A percentile compares a stretch with the other conserved stretches of the same genome.
phyloP scores from a whole-genome alignment of 192 early-diverging fungal species.

The Backusella psychrophila region DNA sequence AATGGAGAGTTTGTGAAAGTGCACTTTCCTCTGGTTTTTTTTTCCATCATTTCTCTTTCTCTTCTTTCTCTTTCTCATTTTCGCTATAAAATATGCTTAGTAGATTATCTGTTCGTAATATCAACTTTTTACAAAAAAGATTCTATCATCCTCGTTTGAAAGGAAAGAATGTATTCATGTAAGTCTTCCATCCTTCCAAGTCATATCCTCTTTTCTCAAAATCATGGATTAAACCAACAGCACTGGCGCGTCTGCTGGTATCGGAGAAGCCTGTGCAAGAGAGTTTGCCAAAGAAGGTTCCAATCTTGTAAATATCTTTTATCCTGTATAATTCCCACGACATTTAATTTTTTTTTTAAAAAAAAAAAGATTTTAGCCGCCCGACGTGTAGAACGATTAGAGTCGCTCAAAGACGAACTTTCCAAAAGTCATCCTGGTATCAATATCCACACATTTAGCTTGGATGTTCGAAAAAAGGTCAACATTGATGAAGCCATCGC shows the following conservation, averaged over 20 bases:
- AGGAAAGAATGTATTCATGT: conserved; percentile 14
- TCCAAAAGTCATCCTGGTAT: conserved; percentile 43
- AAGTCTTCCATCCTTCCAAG: background rate
- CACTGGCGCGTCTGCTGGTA: conserved; percentile 73
- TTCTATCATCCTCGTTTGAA: conserved; percentile 1
- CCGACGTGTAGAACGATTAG: conserved; percentile 63
- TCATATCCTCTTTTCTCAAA: background rate
- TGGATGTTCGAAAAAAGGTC: conserved; percentile 69
- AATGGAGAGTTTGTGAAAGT: no score
- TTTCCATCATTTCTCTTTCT: background rate
- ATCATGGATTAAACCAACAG: conserved; percentile 16
- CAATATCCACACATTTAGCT: conserved; percentile 55
- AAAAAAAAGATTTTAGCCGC: conserved; percentile 50
- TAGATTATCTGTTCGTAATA: conserved; percentile 1
- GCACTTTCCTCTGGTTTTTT: no score
- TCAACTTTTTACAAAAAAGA: conserved; percentile 1
- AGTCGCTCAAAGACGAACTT: conserved; percentile 52
- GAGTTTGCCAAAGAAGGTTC: conserved; percentile 64
- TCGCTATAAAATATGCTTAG: background rate
- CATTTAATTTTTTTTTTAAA: background rate
- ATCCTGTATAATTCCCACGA: background rate
- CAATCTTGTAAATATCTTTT: conserved; percentile 43
- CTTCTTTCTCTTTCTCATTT: background rate
- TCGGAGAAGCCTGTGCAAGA: conserved; percentile 63
- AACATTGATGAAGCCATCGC: conserved; percentile 50